Percentiles rank a stretch among this genome's conserved stretches.
Evolutionary conservation across 2,329 filamentous ascomycete genomes (phyloP).

Genomic region (Trichoderma brevicompactum): DNA sequence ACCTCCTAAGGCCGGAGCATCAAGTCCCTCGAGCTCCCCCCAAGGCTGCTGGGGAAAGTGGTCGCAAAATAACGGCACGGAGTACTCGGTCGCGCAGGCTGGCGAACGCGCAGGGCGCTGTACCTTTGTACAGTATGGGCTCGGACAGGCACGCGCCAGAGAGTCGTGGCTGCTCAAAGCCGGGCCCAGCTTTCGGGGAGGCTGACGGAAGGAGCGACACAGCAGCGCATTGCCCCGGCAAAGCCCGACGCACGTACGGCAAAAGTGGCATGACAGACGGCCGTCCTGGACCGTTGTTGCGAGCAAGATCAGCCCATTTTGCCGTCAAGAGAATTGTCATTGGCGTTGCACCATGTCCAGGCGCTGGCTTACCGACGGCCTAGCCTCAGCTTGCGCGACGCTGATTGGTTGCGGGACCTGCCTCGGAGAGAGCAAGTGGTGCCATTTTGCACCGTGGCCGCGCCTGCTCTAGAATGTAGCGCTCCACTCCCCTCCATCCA

Average conservation of each 20-base stretch:
- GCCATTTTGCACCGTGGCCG: constrained; percentile 27
- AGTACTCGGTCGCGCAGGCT: not conserved
- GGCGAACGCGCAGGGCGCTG: not conserved
- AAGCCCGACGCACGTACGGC: constrained; percentile 27
- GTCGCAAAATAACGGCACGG: not conserved
- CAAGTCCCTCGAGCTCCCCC: constrained; percentile 1
- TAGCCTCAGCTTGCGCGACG: constrained; percentile 22
- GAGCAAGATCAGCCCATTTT: constrained; percentile 29
- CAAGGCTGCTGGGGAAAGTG: constrained; percentile 6
- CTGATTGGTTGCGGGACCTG: constrained; percentile 15
- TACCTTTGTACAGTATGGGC: not conserved
- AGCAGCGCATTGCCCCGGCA: constrained; percentile 17
- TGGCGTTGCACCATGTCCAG: constrained; percentile 28
- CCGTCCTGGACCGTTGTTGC: constrained; percentile 23
- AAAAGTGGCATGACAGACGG: constrained; percentile 30
- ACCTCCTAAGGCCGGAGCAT: constrained; percentile 19
- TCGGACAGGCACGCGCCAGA: too few relatives aligned
- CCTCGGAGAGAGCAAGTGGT: constrained; percentile 28
- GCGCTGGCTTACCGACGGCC: constrained; percentile 20
- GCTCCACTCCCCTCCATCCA: constrained; percentile 21
- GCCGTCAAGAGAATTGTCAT: constrained; percentile 28
- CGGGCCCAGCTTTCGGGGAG: constrained; percentile 16
- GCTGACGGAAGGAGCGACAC: constrained; percentile 18
- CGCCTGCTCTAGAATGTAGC: constrained; percentile 20
- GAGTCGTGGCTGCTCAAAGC: not conserved